Evolutionary conservation across 345 rosid genomes (phyloP).

Genomic region (Iberis pinnata): DNA sequence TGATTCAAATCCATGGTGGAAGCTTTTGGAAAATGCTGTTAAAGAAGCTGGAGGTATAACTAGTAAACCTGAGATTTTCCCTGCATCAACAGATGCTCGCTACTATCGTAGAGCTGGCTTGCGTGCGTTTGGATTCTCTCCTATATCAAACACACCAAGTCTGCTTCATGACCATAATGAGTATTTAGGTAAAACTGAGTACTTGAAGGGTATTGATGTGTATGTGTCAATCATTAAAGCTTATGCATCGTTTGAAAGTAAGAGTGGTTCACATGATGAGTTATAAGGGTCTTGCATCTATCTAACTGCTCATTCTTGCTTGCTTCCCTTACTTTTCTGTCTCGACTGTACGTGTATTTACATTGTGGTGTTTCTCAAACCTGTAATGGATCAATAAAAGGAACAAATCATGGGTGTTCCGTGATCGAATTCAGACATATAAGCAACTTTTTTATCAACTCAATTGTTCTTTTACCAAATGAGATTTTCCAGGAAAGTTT

Average conservation of each 20-base stretch:
- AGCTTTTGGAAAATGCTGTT: conserved; percentile 65
- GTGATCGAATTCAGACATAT: too few relatives aligned
- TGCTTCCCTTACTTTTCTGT: too few relatives aligned
- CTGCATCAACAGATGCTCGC: conserved; percentile 82
- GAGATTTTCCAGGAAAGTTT: too few relatives aligned
- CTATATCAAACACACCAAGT: conserved; percentile 80
- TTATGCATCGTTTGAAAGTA: conserved; percentile 44
- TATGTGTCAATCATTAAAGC: conserved; percentile 67
- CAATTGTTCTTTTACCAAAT: too few relatives aligned
- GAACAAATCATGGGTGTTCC: too few relatives aligned
- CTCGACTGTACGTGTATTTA: too few relatives aligned
- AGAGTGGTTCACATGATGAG: conserved; percentile 52
- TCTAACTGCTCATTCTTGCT: too few relatives aligned
- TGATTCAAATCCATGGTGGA: conserved; percentile 87
- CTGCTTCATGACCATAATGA: conserved; percentile 93
- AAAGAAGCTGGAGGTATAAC: conserved; percentile 63
- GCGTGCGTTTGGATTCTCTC: conserved; percentile 89
- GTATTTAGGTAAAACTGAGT: conserved; percentile 73
- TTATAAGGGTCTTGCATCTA: conserved; percentile 29
- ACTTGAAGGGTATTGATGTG: conserved; percentile 72
- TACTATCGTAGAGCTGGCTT: conserved; percentile 59
- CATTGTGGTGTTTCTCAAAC: too few relatives aligned
- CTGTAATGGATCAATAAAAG: too few relatives aligned
- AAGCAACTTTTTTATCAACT: too few relatives aligned
- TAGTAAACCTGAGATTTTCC: conserved; percentile 77